These are phyloP conservation scores for Dacryopinax spathularia DNA, from an alignment of 768 basidiomycete species.

Conservation along the genomic window DNA sequence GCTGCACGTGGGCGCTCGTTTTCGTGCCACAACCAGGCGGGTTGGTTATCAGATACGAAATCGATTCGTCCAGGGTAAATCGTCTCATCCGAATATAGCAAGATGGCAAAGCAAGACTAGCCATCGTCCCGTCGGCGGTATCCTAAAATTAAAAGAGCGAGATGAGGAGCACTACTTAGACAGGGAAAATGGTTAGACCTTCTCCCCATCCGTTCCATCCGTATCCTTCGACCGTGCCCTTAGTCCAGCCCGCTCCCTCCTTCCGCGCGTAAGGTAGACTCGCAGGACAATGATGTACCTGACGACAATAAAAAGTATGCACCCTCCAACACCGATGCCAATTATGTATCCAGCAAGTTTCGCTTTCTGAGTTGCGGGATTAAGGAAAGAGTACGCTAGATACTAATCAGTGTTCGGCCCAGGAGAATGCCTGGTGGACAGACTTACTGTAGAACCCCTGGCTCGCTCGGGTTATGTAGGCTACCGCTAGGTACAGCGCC, in stretches of 20 bases:
- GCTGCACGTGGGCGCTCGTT: neutral
- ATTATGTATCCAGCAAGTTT: slow-evolving; percentile 47
- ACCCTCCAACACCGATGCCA: slow-evolving; percentile 40
- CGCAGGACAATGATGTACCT: neutral
- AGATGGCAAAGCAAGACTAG: too few relatives aligned
- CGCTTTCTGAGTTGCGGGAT: slow-evolving; percentile 33
- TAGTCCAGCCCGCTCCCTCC: neutral
- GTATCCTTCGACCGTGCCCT: too few relatives aligned
- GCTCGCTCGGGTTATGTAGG: slow-evolving; percentile 48
- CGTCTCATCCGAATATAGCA: too few relatives aligned
- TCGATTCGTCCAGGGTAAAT: too few relatives aligned
- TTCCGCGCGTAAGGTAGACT: neutral
- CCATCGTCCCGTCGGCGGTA: too few relatives aligned
- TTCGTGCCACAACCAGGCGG: too few relatives aligned
- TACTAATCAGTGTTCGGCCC: neutral
- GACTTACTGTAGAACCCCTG: slow-evolving; percentile 53
- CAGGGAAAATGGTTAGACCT: neutral
- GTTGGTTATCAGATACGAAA: too few relatives aligned
- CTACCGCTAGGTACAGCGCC: slow-evolving; percentile 45
- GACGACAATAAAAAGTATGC: slow-evolving; percentile 32
- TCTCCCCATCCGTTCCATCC: neutral
- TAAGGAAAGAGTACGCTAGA: slow-evolving; percentile 50
- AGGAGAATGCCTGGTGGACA: neutral
- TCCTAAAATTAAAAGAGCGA: too few relatives aligned
- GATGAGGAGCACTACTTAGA: too few relatives aligned